phyloP scores from a whole-genome alignment of 768 basidiomycete species.

The Tulasnella sp. region DNA sequence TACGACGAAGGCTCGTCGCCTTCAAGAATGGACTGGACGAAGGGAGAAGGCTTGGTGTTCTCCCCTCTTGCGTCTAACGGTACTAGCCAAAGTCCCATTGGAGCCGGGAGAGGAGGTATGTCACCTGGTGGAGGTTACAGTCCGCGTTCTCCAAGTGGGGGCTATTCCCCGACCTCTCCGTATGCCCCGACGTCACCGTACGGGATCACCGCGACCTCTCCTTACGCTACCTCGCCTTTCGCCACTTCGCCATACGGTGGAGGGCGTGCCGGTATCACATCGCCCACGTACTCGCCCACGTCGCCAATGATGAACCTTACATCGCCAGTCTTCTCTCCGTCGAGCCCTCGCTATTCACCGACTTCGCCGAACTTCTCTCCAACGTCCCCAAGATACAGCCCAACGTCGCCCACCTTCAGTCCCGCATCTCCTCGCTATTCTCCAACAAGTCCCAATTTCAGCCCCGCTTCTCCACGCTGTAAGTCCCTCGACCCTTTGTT shows the following conservation, averaged over 20 bases:
- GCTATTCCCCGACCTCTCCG: constrained; percentile 84
- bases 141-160: constrained; percentile 75
- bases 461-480: constrained; percentile 70
- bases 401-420: constrained; percentile 83
- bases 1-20: constrained; percentile 88
- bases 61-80: constrained; percentile 82
- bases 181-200: constrained; percentile 76
- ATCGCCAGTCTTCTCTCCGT: constrained; percentile 31
- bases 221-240: constrained; percentile 63
- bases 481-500: constrained; percentile 31
- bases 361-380: constrained; percentile 82
- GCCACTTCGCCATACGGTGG: constrained; percentile 78
- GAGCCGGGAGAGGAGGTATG: constrained; percentile 63
- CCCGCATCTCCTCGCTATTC: constrained; percentile 87
- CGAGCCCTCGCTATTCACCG: constrained; percentile 58
- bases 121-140: constrained; percentile 80
- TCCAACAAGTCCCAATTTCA: constrained; percentile 85
- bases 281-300: constrained; percentile 33
- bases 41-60: constrained; percentile 83
- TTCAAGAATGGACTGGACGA: constrained; percentile 59
- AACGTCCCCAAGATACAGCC: constrained; percentile 76
- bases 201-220: constrained; percentile 31
- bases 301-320: constrained; percentile 32
- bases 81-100: constrained; percentile 76
- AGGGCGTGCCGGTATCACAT: constrained; percentile 40